These are phyloP conservation scores for Scytalidium sp. DNA, from an alignment of 2,329 filamentous ascomycete genomes.

Conservation along the genomic window DNA sequence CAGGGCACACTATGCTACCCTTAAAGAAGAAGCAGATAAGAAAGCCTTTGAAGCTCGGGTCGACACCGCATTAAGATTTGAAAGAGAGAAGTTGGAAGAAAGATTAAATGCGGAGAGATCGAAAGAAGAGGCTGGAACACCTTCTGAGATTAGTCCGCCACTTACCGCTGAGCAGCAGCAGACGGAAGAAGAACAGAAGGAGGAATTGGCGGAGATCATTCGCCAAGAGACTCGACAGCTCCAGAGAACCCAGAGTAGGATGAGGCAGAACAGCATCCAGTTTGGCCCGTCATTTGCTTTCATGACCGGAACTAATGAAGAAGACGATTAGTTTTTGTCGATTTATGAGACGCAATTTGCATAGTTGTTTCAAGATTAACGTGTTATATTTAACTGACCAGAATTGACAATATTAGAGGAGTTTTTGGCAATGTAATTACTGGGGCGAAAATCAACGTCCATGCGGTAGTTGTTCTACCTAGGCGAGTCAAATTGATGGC, in stretches of 20 bases:
- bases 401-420: too few species aligned
- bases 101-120: conserved; percentile 2
- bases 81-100: conserved; percentile 15
- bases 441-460: too few species aligned
- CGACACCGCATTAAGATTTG: conserved; percentile 23
- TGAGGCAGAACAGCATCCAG: conserved; percentile 6
- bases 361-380: too few species aligned
- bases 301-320: not conserved
- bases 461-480: too few species aligned
- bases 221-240: conserved; percentile 8
- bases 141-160: not conserved
- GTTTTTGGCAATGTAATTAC: too few species aligned
- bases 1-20: conserved; percentile 27
- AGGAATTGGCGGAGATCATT: conserved; percentile 18
- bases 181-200: conserved; percentile 6
- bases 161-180: not conserved
- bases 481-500: too few species aligned
- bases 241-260: conserved; percentile 8
- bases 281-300: conserved; percentile 20
- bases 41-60: conserved; percentile 22
- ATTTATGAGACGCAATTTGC: not conserved
- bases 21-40: conserved; percentile 23
- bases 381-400: too few species aligned
- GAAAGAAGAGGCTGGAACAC: not conserved
- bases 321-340: not conserved